Evolutionary conservation across 495 filamentous ascomycete species (phyloP), one percentile per base, ranked within the genome.

Genomic region (Melanomma pulvis-pyrius): DNA sequence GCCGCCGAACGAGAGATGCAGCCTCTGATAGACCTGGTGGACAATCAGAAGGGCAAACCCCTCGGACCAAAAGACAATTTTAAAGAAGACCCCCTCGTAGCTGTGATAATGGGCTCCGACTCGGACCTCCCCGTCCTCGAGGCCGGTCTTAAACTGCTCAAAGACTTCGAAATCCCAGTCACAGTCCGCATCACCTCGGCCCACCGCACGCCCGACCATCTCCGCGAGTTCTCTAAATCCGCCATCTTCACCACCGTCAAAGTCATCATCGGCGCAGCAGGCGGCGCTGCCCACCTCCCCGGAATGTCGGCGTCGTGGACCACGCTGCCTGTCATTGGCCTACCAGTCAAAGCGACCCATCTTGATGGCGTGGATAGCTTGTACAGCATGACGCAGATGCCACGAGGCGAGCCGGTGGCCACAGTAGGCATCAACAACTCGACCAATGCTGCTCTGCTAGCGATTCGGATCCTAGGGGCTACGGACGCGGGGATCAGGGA

Each of bases 21-120:
- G 54, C 76, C 77, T 0, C 63, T 79, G 7, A 73, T 80, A 41
- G 72, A 78, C 50, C 48, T 62, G 25, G 72, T 73, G 2, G 74
- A 79, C 67, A 29, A 57, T 19, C 50, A 68, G n/a, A 55, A 52
- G 22, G 73, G 71, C 22, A 63, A 67, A 46, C 59, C 62, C 7
- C 21, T 52, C 6, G 55, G 39, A 2, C 39, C 59, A 6, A 22
- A 32, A 11, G 19, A 30, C 28, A 49, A 49, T 11, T 21, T 26
- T 11, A 39, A 9, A 17, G 46, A 65, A 30, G 32, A 79, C 74
- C 90, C 89, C 0, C 78, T 92, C 5, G 87, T 97, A 8, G 88
- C 89, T 8, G 87, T 98, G 9, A 91, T 92, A 36, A 97, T 97
- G 91, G 94, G 94, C 63, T 98, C 94, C 5, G 92, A 97, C 79